Evolutionary conservation across 371 early-diverging fungal genomes (phyloP), one percentile per base, ranked within the genome.

Genomic region (Apophysomyces variabilis): DNA sequence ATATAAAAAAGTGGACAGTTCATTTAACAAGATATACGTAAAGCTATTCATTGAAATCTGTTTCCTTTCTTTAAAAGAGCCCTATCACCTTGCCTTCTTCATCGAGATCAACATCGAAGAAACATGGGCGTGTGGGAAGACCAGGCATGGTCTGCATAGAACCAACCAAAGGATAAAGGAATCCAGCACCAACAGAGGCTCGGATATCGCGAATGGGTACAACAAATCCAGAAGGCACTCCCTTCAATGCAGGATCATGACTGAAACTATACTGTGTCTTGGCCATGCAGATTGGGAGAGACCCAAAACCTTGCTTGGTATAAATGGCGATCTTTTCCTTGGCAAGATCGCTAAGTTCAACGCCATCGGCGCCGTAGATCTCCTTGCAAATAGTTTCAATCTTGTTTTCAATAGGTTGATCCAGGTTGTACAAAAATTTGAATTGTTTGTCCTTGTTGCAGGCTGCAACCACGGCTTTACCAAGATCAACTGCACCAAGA

Each of bases 71-170:
- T 80, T 90, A 98, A 72, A 98, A 96, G 50, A 98, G 85, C 0
- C 98, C 97, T 21, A 82, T 62, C 44, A 96, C 92, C 16, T 89
- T 82, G 16, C 95, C 96, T 36, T 93, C 87, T 38, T 96, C 93
- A 72, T 96, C 96, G 35, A 98, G 73, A 75, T 97, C 98, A 57
- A 98, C 94, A 79, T 98, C 98, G 77, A 88, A 97, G 88, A 96
- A 98, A 74, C 95, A 95, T 18, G 97, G 98, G 41, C 97, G 92
- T n/a, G 97, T 98, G 43, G 97, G 95, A 39, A 98, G 83, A 37
- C 98, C 98, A n/a, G 98, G 98, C 93, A 98, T 96, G 37, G 98
- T 98, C 71, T 92, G 94, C 96, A 98, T 97, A 45, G 92, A 89
- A 38, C 98, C 98, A 35, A 95, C 87, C 47, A 98, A 80, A 46